Conservation (phyloP, 2,329 filamentous ascomycete genomes). For the Diaporthe ilicicola region DNA sequence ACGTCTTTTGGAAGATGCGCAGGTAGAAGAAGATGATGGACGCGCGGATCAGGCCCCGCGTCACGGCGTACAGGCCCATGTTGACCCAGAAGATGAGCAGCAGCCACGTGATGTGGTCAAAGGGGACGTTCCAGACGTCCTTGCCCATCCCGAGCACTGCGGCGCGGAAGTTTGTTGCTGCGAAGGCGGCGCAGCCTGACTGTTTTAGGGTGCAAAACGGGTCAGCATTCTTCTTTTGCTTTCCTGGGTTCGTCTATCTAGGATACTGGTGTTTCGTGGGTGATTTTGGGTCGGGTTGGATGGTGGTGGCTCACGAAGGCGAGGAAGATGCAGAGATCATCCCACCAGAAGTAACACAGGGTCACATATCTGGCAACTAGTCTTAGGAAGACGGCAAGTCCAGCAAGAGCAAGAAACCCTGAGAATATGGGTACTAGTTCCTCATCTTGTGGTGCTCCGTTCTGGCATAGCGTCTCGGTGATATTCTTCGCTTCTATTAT, state of each 20-base stretch:
- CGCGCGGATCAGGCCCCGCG: conserved; percentile 44
- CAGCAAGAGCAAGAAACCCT: background rate
- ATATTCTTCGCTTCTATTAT: background rate
- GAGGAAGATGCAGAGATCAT: conserved; percentile 15
- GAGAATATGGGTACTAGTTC: background rate
- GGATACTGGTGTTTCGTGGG: no score
- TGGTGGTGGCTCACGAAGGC: background rate
- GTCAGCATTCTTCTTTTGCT: background rate
- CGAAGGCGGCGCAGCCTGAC: conserved; percentile 12
- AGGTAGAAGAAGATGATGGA: conserved; percentile 49
- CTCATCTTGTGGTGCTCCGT: background rate
- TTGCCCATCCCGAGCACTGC: conserved; percentile 2
- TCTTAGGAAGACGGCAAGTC: background rate
- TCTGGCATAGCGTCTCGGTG: conserved; percentile 3
- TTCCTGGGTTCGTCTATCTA: no score
- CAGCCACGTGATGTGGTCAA: conserved; percentile 40
- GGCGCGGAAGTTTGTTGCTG: background rate
- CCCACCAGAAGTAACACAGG: conserved; percentile 16
- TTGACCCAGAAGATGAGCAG: conserved; percentile 51
- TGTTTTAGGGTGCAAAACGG: background rate
- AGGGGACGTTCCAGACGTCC: conserved; percentile 4
- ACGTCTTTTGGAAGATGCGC: conserved; percentile 42
- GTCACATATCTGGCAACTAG: background rate
- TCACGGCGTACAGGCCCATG: conserved; percentile 39
- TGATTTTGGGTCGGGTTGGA: no score